These are phyloP conservation scores for Fraxinus sp. DNA, from an alignment of 305 asterid species.

Conservation along the genomic window DNA sequence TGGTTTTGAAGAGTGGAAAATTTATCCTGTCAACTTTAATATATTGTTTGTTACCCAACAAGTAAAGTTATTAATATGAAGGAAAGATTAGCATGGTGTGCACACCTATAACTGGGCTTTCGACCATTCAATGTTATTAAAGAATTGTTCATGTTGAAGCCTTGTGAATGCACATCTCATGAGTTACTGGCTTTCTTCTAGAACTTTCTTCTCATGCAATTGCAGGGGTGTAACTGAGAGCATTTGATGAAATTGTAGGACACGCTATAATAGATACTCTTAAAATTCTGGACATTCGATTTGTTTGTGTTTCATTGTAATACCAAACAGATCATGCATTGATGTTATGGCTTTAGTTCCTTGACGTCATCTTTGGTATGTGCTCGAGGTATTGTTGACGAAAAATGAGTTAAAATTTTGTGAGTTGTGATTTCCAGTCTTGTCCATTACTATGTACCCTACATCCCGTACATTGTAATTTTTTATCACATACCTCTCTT, in stretches of 20 bases:
- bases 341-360: background rate
- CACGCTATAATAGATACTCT: background rate
- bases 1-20: background rate
- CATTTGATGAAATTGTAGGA: slow-evolving; percentile 3
- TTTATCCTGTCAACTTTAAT: background rate
- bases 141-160: background rate
- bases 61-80: background rate
- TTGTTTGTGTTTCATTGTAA: background rate
- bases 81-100: background rate
- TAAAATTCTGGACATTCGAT: background rate
- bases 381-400: background rate
- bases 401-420: background rate
- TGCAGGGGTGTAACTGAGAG: background rate
- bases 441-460: background rate
- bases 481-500: background rate
- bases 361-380: background rate
- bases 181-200: background rate
- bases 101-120: background rate
- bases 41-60: background rate
- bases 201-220: background rate
- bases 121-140: background rate
- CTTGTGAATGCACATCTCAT: background rate
- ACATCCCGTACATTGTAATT: background rate
- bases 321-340: background rate
- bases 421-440: background rate